Conservation (phyloP, 176 grass and related monocot species). For the Triticum urartu region DNA sequence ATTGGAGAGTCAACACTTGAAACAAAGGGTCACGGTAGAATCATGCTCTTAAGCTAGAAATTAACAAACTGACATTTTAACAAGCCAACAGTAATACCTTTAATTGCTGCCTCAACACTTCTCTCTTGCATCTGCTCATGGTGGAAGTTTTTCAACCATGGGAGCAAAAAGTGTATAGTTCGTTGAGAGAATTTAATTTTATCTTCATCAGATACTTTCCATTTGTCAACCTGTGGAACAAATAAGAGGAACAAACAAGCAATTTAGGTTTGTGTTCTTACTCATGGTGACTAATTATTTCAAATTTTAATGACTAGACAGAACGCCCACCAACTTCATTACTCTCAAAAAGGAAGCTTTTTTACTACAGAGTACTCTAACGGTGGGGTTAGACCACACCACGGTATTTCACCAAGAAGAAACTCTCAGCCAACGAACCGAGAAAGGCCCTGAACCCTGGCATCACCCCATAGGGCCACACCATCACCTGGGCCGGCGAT, state of each 20-base stretch:
- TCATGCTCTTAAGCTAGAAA: not conserved
- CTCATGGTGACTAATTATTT: not conserved
- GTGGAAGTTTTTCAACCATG: constrained; percentile 64
- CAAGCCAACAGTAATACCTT: constrained; percentile 43
- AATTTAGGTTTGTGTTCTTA: not conserved
- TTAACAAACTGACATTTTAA: not conserved
- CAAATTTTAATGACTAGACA: not conserved
- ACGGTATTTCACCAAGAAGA: not conserved
- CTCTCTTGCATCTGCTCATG: constrained; percentile 66
- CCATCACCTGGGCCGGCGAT: not conserved
- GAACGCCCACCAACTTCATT: too few relatives aligned
- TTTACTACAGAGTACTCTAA: too few relatives aligned
- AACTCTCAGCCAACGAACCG: not conserved
- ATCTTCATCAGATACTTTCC: constrained; percentile 8
- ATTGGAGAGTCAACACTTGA: not conserved
- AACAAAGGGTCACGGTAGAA: not conserved
- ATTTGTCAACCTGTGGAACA: constrained; percentile 13
- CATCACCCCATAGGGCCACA: not conserved
- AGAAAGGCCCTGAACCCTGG: not conserved
- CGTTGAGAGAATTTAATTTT: constrained; percentile 29
- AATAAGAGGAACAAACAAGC: not conserved
- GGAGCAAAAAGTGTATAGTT: constrained; percentile 40
- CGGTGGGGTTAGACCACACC: too few relatives aligned
- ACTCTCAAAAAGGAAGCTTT: not conserved
- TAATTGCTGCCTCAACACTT: constrained; percentile 53